phyloP scores from a whole-genome alignment of 352 stramenopile genomes.

The Phytophthora podocarpi region DNA sequence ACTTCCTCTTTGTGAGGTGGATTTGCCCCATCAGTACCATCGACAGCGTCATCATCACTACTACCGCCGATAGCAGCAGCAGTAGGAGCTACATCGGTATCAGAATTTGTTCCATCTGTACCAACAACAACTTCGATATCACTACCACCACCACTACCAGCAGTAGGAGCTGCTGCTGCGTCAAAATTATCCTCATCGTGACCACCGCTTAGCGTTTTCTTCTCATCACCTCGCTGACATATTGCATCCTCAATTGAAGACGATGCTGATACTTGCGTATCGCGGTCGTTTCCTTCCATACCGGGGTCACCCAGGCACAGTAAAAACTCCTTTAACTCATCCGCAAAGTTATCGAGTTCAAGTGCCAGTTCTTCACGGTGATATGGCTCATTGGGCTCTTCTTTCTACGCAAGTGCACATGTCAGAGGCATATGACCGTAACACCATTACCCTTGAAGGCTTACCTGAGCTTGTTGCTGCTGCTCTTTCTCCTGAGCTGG shows the following conservation, averaged over 20 bases:
- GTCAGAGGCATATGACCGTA: not conserved
- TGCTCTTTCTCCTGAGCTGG: not conserved
- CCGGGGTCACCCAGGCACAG: slow-evolving; percentile 1
- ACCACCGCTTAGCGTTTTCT: not conserved
- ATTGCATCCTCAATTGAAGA: not conserved
- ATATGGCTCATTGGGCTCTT: not conserved
- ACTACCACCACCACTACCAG: not conserved
- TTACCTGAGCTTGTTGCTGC: slow-evolving; percentile 16
- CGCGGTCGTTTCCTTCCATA: not conserved
- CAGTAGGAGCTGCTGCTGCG: not conserved
- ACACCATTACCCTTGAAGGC: not conserved
- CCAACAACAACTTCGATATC: not conserved
- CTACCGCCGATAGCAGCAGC: no score
- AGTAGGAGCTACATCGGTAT: no score
- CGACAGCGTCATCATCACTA: no score
- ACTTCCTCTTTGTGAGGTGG: not conserved
- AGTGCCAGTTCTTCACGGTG: slow-evolving; percentile 12
- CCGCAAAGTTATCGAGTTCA: slow-evolving; percentile 37
- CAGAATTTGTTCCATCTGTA: no score
- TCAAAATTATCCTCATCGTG: not conserved
- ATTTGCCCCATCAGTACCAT: not conserved
- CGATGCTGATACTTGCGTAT: not conserved
- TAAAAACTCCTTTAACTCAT: slow-evolving; percentile 32
- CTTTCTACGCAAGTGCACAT: slow-evolving; percentile 1
- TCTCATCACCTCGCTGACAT: not conserved